Base-by-base conservation (phyloP, 2,329 filamentous ascomycete species). In the Colletotrichum camelliae region DNA sequence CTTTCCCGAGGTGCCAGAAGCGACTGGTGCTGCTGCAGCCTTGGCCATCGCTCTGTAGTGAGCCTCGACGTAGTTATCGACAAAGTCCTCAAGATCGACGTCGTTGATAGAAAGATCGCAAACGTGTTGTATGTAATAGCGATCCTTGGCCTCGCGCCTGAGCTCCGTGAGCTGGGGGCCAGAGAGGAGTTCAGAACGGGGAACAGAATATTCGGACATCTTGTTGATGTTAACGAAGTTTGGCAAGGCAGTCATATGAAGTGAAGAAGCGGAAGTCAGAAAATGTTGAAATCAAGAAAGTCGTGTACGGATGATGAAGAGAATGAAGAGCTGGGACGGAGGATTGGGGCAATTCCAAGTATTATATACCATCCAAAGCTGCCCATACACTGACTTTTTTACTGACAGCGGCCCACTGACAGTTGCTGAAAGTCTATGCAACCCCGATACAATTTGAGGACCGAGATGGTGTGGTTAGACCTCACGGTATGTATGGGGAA, bases 41-140 rank as follows among this genome's bases (percentile, higher is more conserved):
- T 24, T 55, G 48, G 8, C 18, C 60, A 60, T 18, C 10, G 52
- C 58, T 52, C 16, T 27, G 27, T 58, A 64, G 73, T 67, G 62
- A n/a, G 66, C 21, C 37, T 75, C 60, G 43, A 76, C 75, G 31
- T 67, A 71, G 58, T 62, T 72, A 24, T 71, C 9, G 37, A 76
- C 39, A 35, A 69, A 68, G 48, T 70, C 62, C 18, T 76, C 75
- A 13, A 68, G 58, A 15, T 37, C 43, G 27, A 68, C 48, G 7
- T 48, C n/a, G n/a, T 43, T 39, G 16, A 60, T 33, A n/a, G 10
- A 27, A 39, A 64, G 31, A 27, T 76, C 70, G n/a, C 72, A 55
- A 4, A 55, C 24, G n/a, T 65, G 65, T 16, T 13, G 39, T 4
- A 69, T 27, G 8, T 65, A 66, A 21, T 69, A 74, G 9, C 21